Evolutionary conservation across 2,329 filamentous ascomycete genomes (phyloP).

Genomic region (Cryoendolithus antarcticus): DNA sequence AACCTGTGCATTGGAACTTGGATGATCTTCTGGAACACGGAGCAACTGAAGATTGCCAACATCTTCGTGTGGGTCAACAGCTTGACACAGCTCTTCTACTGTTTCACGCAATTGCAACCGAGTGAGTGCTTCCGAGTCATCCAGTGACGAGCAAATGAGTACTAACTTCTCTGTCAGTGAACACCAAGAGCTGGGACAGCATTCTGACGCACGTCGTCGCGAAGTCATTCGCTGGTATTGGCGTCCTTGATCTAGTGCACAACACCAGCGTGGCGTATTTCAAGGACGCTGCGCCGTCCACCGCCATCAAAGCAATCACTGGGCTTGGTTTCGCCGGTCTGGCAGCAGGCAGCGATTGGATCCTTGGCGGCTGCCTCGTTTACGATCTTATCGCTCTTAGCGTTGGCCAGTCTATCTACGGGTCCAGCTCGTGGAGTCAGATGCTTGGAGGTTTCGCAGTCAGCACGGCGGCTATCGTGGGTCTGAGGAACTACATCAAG

Average conservation of each 20-base stretch:
- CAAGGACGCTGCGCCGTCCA: conserved; percentile 34
- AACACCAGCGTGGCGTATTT: conserved; percentile 47
- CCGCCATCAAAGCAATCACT: conserved; percentile 39
- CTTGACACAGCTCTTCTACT: conserved; percentile 42
- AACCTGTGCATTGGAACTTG: conserved; percentile 50
- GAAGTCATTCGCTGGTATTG: conserved; percentile 50
- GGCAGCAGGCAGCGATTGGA: conserved; percentile 44
- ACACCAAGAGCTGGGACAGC: conserved; percentile 37
- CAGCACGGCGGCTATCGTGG: conserved; percentile 41
- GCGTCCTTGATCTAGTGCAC: conserved; percentile 47
- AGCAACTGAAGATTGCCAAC: conserved; percentile 39
- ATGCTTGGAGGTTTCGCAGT: conserved; percentile 41
- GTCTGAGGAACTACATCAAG: conserved; percentile 39
- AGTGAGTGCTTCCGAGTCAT: conserved; percentile 10
- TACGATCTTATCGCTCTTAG: conserved; percentile 46
- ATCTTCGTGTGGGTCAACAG: conserved; percentile 46
- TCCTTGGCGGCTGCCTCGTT: conserved; percentile 46
- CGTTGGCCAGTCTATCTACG: conserved; percentile 41
- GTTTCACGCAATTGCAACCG: conserved; percentile 33
- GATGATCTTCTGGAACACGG: conserved; percentile 52
- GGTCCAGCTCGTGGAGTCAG: conserved; percentile 36
- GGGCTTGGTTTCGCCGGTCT: conserved; percentile 42
- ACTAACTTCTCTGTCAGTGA: conserved; percentile 20
- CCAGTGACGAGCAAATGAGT: no score
- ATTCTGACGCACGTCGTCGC: conserved; percentile 46